These are phyloP conservation scores for Punica granatum DNA, from an alignment of 345 rosid genomes.

Conservation along the genomic window DNA sequence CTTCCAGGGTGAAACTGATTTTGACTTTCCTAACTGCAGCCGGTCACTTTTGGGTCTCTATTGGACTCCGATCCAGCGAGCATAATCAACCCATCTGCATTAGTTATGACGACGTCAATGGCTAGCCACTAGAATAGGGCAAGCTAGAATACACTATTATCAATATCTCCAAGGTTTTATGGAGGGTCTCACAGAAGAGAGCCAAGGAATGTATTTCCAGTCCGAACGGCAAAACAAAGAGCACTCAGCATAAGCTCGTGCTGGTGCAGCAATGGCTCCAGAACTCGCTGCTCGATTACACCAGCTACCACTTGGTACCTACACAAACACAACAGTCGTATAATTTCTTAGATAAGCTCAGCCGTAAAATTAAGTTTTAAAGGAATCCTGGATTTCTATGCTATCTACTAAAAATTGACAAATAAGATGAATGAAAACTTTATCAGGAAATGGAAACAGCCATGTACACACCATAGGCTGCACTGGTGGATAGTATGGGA, in stretches of 20 bases:
- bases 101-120: not conserved
- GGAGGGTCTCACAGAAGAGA: conserved; percentile 47
- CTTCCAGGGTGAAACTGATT: not conserved
- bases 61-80: conserved; percentile 55
- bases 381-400: too few species aligned
- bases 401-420: too few species aligned
- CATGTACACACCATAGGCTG: conserved; percentile 68
- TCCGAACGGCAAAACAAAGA: conserved; percentile 58
- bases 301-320: conserved; percentile 81
- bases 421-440: too few species aligned
- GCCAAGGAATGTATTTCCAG: conserved; percentile 76
- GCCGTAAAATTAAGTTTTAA: not conserved
- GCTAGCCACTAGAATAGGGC: not conserved
- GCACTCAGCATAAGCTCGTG: conserved; percentile 54
- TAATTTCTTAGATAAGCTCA: not conserved
- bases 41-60: conserved; percentile 11
- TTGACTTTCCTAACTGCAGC: not conserved
- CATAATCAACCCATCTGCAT: conserved; percentile 77
- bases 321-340: conserved; percentile 6
- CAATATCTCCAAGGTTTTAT: not conserved
- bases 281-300: conserved; percentile 57
- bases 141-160: not conserved
- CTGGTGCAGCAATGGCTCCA: conserved; percentile 59
- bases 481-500: conserved; percentile 57
- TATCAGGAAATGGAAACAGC: conserved; percentile 36